A percentile compares a stretch with the other conserved stretches of the same genome.
phyloP scores from a whole-genome alignment of 2,329 filamentous ascomycete genomes.

The Ascocoryne sarcoides region DNA sequence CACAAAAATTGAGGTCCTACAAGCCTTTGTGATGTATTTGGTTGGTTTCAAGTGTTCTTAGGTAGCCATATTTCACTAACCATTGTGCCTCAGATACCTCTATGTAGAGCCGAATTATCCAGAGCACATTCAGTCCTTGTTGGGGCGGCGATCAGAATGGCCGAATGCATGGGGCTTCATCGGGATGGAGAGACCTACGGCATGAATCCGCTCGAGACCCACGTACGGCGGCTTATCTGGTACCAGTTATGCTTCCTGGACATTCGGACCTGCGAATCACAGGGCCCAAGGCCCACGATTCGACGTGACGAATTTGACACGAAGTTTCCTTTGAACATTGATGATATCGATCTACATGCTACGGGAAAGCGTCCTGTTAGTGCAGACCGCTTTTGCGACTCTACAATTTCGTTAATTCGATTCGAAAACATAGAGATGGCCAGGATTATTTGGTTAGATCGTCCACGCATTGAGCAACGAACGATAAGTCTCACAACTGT shows the following conservation, averaged over 20 bases:
- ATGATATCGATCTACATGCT: constrained; percentile 52
- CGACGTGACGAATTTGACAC: constrained; percentile 70
- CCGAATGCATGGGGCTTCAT: constrained; percentile 70
- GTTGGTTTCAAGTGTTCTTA: constrained; percentile 35
- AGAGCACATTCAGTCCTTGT: constrained; percentile 64
- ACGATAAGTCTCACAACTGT: constrained; percentile 54
- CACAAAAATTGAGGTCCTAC: constrained; percentile 64
- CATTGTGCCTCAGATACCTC: constrained; percentile 45
- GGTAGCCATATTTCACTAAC: not conserved
- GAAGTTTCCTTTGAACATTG: constrained; percentile 59
- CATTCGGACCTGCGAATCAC: constrained; percentile 64
- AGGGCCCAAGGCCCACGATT: constrained; percentile 63
- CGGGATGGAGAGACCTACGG: constrained; percentile 56
- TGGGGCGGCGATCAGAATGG: constrained; percentile 63
- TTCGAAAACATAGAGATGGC: constrained; percentile 69
- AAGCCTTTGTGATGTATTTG: constrained; percentile 70
- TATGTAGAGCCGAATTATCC: constrained; percentile 65
- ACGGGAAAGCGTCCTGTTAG: constrained; percentile 33
- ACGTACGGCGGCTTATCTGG: constrained; percentile 65
- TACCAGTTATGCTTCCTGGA: constrained; percentile 72
- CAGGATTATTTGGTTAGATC: constrained; percentile 60
- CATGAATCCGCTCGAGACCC: constrained; percentile 57
- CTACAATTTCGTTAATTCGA: constrained; percentile 58
- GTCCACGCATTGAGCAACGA: constrained; percentile 53
- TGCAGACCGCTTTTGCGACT: constrained; percentile 52